Base-by-base conservation (phyloP, 495 filamentous ascomycete genomes). In the Aspergillus wentii region DNA sequence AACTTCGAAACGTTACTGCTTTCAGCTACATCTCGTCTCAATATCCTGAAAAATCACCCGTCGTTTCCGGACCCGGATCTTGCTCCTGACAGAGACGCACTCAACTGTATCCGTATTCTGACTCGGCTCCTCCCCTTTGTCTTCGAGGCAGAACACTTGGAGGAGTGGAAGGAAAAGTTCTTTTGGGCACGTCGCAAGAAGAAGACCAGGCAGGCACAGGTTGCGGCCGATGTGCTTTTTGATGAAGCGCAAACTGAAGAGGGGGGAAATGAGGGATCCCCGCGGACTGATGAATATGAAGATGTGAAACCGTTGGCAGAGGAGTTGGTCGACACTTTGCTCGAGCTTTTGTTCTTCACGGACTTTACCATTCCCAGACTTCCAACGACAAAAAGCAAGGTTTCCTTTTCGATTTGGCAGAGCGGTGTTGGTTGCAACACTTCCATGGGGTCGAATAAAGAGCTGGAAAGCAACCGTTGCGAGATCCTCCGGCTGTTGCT, bases 361-460 rank as follows among this genome's bases (percentile, higher is more conserved):
- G 85, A 85, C 30, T 85, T 99, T 56, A 95, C 89, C 0, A 72
- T 96, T 6, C 89, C 90, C 1, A 57, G 66, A 30, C 62, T 69
- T 3, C 62, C 78, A 8, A 74, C 81, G 30, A 80, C 78, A 25
- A 86, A 85, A 54, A 72, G 72, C 46, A 95, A 94, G 57, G 83
- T 95, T 26, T 85, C 85, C 10, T 94, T 88, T 65, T 82, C 88
- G 23, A 97, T 99, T 49, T 99, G 92, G 92, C 88, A 96, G 61
- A 96, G 85, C 49, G 92, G 92, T 17, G 91, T 99, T 31, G 92
- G 92, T 2, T 97, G 91, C 64, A 94, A 94, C 57, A 86, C 85
- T 5, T 74, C 87, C 1, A 81, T 95, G 58, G 83, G 83, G 13
- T 87, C 90, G 14, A 94, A 76, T 26, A 95, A 86, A 60, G 86